phyloP scores from a whole-genome alignment of 164 flowering plant genomes.

The Echeveria elegans region DNA sequence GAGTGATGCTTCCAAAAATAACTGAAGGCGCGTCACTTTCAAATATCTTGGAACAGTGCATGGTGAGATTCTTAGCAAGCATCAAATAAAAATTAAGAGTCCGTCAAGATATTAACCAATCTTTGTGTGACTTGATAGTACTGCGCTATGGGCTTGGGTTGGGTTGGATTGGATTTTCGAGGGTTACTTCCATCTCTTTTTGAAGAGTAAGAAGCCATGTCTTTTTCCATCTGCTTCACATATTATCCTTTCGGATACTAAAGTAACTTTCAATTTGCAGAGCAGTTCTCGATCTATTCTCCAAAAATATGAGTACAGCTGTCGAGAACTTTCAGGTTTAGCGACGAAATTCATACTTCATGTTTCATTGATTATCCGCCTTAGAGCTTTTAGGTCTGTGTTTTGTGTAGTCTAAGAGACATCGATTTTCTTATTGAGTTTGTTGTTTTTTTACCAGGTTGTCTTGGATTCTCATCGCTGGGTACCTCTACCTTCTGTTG shows the following conservation, averaged over 20 bases:
- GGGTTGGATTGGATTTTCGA: conserved; percentile 95
- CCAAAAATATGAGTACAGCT: conserved; percentile 78
- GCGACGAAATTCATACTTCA: neutral
- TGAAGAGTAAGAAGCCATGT: conserved; percentile 58
- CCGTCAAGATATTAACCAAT: neutral
- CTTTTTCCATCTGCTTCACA: neutral
- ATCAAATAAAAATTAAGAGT: neutral
- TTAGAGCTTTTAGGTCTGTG: neutral
- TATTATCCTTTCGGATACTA: neutral
- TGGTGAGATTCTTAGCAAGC: conserved; percentile 45
- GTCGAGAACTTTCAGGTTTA: conserved; percentile 95
- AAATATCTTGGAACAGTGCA: conserved; percentile 87
- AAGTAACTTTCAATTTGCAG: conserved; percentile 31
- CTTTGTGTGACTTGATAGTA: conserved; percentile 40
- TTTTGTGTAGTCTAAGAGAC: neutral
- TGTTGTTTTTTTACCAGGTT: conserved; percentile 36
- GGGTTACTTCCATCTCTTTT: conserved; percentile 96
- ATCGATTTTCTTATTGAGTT: neutral
- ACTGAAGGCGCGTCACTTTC: conserved; percentile 88
- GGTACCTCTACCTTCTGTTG: conserved; percentile 89
- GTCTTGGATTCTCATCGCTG: conserved; percentile 97
- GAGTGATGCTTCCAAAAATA: conserved; percentile 81
- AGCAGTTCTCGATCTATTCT: conserved; percentile 84
- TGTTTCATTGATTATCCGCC: neutral
- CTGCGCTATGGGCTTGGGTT: conserved; percentile 93